Evolutionary conservation across 2,329 filamentous ascomycete genomes (phyloP).

Genomic region (Ophiostoma populinum): DNA sequence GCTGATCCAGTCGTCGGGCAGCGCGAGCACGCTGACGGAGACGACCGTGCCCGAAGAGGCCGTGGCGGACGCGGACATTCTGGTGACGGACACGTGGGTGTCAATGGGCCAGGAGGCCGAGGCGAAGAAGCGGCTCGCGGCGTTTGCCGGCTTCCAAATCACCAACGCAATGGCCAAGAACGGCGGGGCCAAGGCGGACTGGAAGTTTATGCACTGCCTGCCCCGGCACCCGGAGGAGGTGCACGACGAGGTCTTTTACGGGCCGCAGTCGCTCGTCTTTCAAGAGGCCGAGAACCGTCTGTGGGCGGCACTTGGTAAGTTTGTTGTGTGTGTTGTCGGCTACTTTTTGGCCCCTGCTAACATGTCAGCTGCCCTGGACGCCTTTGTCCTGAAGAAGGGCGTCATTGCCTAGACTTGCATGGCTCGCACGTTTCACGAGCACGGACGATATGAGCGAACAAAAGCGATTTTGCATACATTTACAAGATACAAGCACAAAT

Average conservation of each 20-base stretch:
- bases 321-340: background rate
- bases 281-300: slow-evolving; percentile 86
- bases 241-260: slow-evolving; percentile 86
- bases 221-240: slow-evolving; percentile 89
- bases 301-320: slow-evolving; percentile 68
- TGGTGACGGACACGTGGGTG: slow-evolving; percentile 96
- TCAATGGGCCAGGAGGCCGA: slow-evolving; percentile 96
- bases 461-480: no score
- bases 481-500: background rate
- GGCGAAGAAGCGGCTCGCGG: slow-evolving; percentile 55
- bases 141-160: slow-evolving; percentile 82
- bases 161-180: slow-evolving; percentile 68
- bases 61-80: slow-evolving; percentile 67
- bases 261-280: slow-evolving; percentile 71
- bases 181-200: slow-evolving; percentile 71
- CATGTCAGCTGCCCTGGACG: slow-evolving; percentile 52
- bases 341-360: background rate
- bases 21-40: slow-evolving; percentile 49
- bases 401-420: slow-evolving; percentile 34
- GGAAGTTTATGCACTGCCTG: slow-evolving; percentile 98
- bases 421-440: no score
- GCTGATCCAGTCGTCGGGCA: slow-evolving; percentile 44
- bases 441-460: no score
- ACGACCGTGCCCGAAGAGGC: slow-evolving; percentile 71
- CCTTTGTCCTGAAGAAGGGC: slow-evolving; percentile 88